These are phyloP conservation scores for Durusdinium trenchii DNA, from an alignment of 73 alveolate genomes.

Conservation along the genomic window DNA sequence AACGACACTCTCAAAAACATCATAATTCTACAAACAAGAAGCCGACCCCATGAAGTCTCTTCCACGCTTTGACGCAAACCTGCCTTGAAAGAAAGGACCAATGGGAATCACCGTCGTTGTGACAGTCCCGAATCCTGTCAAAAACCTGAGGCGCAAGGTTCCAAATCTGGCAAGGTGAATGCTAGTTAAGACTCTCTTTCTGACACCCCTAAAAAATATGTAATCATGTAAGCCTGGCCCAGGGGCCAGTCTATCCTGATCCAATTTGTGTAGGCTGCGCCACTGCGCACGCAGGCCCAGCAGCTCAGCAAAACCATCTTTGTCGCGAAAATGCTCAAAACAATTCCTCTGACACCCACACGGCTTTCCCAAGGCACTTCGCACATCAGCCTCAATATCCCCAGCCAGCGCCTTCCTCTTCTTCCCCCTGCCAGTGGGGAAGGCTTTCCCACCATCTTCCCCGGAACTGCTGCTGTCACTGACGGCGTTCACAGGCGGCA, in stretches of 20 bases:
- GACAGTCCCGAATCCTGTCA: neutral
- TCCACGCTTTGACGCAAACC: neutral
- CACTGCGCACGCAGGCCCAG: neutral
- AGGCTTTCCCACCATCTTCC: too few relatives aligned
- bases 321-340: neutral
- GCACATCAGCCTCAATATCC: neutral
- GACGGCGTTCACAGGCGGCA: too few relatives aligned
- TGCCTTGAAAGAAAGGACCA: neutral
- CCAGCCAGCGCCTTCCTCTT: neutral
- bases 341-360: neutral
- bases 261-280: neutral
- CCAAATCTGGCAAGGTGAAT: neutral
- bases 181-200: neutral
- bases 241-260: neutral
- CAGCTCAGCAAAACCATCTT: neutral
- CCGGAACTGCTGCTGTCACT: too few relatives aligned
- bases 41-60: neutral
- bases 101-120: neutral
- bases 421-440: too few relatives aligned
- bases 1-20: too few relatives aligned
- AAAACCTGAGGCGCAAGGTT: neutral
- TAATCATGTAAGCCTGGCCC: neutral
- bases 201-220: neutral
- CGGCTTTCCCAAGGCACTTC: neutral
- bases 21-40: neutral